A percentile compares a stretch with the other conserved stretches of the same genome.
Conservation (phyloP, 1,284 basidiomycete genomes). For the Rhodofomes roseus region DNA sequence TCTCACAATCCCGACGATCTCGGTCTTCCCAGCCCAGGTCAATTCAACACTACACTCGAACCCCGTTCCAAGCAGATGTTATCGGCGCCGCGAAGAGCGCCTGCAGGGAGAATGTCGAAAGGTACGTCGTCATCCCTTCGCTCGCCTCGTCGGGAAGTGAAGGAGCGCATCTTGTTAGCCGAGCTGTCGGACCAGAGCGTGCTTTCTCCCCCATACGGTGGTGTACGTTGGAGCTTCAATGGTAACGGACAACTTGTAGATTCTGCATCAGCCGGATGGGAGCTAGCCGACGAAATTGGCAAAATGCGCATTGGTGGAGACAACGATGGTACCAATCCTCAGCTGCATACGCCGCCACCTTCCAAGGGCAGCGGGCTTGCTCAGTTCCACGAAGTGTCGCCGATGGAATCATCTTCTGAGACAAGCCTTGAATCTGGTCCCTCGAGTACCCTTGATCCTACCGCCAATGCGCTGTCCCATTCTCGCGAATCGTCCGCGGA, state of each 20-base stretch:
- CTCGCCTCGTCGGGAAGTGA: constrained; percentile 5
- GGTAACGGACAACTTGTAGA: constrained; percentile 61
- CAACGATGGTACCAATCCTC: constrained; percentile 44
- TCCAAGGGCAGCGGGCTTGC: constrained; percentile 49
- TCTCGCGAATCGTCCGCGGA: constrained; percentile 77
- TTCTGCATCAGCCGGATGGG: constrained; percentile 55
- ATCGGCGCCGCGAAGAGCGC: constrained; percentile 23
- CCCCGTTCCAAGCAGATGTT: constrained; percentile 23
- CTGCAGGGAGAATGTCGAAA: constrained; percentile 23
- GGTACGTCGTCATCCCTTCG: constrained; percentile 15
- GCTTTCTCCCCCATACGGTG: constrained; percentile 20
- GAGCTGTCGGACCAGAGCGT: constrained; percentile 17
- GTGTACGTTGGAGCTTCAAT: constrained; percentile 56
- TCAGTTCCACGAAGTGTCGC: constrained; percentile 61
- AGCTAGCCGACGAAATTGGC: constrained; percentile 67
- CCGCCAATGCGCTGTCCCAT: constrained; percentile 54
- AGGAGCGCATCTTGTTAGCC: constrained; percentile 11
- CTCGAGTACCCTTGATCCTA: constrained; percentile 61
- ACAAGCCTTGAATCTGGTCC: constrained; percentile 64
- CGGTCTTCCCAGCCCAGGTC: constrained; percentile 34
- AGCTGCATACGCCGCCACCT: constrained; percentile 63
- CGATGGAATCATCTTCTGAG: constrained; percentile 66
- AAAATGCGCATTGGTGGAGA: constrained; percentile 64
- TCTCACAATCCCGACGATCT: constrained; percentile 23
- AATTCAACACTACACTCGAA: constrained; percentile 23